A percentile compares a stretch with the other conserved stretches of the same genome.
Conservation (phyloP, 768 basidiomycete genomes). For the Lactarius tabidus region DNA sequence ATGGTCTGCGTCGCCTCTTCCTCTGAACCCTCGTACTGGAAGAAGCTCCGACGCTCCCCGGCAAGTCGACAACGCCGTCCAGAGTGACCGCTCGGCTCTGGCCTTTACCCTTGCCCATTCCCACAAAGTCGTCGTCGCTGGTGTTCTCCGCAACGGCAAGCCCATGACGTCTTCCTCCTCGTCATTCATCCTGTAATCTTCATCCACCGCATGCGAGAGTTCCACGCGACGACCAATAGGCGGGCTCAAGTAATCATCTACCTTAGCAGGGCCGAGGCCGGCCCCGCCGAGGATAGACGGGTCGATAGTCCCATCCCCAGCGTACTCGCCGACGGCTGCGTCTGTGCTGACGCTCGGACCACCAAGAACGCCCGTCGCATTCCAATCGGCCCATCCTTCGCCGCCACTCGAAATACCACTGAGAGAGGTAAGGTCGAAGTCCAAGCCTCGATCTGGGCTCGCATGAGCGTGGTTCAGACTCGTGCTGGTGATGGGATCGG, state of each 20-base stretch:
- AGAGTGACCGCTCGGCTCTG: not conserved
- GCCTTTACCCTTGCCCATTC: not conserved
- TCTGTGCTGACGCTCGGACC: no score
- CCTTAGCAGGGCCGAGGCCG: constrained; percentile 5
- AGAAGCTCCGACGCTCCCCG: not conserved
- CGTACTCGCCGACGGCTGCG: constrained; percentile 1
- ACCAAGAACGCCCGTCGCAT: not conserved
- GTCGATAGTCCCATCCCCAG: constrained; percentile 22
- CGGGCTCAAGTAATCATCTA: not conserved
- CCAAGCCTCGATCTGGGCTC: no score
- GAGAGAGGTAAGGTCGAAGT: no score
- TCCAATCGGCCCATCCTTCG: constrained; percentile 11
- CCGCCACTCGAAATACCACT: no score
- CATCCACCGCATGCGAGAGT: not conserved
- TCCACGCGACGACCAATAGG: not conserved
- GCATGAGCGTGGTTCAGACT: no score
- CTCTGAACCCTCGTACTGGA: not conserved
- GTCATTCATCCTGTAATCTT: not conserved
- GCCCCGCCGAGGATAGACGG: constrained; percentile 17
- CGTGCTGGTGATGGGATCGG: no score
- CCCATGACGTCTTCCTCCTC: constrained; percentile 1
- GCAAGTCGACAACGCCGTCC: not conserved
- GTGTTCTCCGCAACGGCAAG: not conserved
- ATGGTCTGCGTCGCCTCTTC: constrained; percentile 15
- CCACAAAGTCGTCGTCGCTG: not conserved